These are phyloP conservation scores for Monosiga brevicollis DNA, from an alignment of 78 protist species.

Conservation along the genomic window DNA sequence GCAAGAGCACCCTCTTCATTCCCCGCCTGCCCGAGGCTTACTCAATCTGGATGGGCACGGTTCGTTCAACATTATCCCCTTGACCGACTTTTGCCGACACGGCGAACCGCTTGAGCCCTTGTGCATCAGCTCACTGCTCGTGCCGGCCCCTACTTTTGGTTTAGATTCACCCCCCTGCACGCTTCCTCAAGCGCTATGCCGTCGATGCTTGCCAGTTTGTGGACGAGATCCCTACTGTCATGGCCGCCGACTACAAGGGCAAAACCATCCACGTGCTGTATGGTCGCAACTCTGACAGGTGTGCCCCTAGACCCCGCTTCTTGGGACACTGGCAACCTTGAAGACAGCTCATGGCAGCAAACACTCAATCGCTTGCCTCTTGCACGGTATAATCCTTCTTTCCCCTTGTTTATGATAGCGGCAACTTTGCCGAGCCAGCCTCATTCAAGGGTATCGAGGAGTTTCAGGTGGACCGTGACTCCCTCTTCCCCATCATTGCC, in stretches of 20 bases:
- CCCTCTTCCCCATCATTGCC: neutral
- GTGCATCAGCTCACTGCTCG: neutral
- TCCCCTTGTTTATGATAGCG: neutral
- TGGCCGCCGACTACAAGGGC: neutral
- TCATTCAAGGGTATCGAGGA: neutral
- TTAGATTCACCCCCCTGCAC: neutral
- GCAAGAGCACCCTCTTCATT: neutral
- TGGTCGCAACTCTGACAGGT: slow-evolving; percentile 4
- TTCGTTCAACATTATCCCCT: neutral
- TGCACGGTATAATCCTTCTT: too few relatives aligned
- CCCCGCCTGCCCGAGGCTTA: slow-evolving; percentile 16
- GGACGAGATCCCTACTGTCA: neutral
- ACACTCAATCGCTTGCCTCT: too few relatives aligned
- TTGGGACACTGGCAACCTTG: too few relatives aligned
- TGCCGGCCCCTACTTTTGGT: neutral
- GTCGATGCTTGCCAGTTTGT: neutral
- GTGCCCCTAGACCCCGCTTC: too few relatives aligned
- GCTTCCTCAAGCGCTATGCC: neutral
- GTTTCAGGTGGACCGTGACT: neutral
- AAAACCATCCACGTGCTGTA: slow-evolving; percentile 3
- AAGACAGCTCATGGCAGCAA: too few relatives aligned
- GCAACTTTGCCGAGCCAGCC: neutral
- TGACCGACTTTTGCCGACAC: neutral
- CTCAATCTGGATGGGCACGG: slow-evolving; percentile 33
- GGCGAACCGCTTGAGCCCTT: neutral